Conservation (phyloP, 2,329 filamentous ascomycete genomes). For the Cytospora piceae region DNA sequence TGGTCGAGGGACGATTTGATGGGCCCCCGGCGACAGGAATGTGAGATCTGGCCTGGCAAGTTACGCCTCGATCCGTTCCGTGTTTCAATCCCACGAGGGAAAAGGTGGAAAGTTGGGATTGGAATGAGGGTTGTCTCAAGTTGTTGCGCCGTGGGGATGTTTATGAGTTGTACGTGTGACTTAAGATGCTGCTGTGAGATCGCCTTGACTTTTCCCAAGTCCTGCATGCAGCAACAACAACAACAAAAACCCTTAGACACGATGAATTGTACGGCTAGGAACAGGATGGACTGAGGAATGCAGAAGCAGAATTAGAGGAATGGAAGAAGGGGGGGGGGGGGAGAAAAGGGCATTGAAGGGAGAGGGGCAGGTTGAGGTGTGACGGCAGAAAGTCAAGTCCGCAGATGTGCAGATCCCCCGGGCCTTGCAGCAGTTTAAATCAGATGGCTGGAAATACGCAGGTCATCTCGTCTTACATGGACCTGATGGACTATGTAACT, state of each 20-base stretch:
- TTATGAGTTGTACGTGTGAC: neutral
- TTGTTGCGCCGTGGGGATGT: neutral
- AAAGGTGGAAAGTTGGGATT: constrained; percentile 1
- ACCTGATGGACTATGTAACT: no score
- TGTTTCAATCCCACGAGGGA: constrained; percentile 23
- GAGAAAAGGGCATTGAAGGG: constrained; percentile 13
- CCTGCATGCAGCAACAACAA: neutral
- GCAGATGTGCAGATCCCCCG: neutral
- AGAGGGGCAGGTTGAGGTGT: constrained; percentile 15
- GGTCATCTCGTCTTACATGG: constrained; percentile 4
- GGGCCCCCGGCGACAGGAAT: constrained; percentile 3
- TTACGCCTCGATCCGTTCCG: constrained; percentile 17
- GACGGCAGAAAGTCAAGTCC: constrained; percentile 5
- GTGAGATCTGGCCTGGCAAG: neutral
- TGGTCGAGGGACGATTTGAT: neutral
- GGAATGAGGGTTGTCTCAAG: constrained; percentile 13
- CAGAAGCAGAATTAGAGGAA: neutral
- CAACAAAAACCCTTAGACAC: constrained; percentile 1
- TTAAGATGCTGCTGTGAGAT: neutral
- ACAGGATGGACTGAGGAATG: constrained; percentile 1
- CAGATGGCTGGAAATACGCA: constrained; percentile 23
- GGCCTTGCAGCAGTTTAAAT: constrained; percentile 15
- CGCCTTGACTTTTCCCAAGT: constrained; percentile 1
- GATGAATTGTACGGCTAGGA: constrained; percentile 8
- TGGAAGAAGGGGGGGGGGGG: constrained; percentile 3